Conservation (phyloP, 1,284 basidiomycete genomes). For the Cutaneotrichosporon arboriforme region DNA sequence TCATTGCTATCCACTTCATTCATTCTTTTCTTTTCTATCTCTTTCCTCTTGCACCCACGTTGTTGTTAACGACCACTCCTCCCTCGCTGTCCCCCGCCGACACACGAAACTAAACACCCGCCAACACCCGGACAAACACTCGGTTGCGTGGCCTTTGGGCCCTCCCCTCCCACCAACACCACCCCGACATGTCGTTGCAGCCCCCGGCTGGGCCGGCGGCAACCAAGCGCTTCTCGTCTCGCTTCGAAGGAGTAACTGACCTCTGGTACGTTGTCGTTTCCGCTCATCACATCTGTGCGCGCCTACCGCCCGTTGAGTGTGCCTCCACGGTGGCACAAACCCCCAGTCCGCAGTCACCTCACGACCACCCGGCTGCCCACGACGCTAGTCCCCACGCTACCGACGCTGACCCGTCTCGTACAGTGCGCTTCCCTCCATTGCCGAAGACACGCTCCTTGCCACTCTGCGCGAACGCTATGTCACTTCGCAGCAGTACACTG, state of each 20-base stretch:
- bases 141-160: not conserved
- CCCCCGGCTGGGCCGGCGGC: constrained; percentile 5
- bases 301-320: no score
- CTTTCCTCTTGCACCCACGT: not conserved
- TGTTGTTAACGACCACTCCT: not conserved
- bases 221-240: constrained; percentile 20
- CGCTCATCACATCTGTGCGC: constrained; percentile 1
- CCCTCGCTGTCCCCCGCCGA: no score
- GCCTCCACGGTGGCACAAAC: not conserved
- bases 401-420: not conserved
- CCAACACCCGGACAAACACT: not conserved
- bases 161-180: not conserved
- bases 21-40: not conserved
- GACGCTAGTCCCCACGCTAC: no score
- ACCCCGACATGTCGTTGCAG: constrained; percentile 13
- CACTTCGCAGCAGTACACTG: constrained; percentile 74
- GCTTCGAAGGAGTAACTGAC: constrained; percentile 37
- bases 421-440: constrained; percentile 38
- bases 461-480: constrained; percentile 81
- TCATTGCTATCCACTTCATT: not conserved
- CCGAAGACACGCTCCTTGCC: constrained; percentile 51
- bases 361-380: no score
- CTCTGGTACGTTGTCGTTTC: constrained; percentile 31
- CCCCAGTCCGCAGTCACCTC: constrained; percentile 2
- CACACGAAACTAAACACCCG: not conserved